Percentiles rank a stretch among this genome's conserved stretches.
Evolutionary conservation across 768 basidiomycete species (phyloP).

Genomic region (Cystobasidium tubakii): DNA sequence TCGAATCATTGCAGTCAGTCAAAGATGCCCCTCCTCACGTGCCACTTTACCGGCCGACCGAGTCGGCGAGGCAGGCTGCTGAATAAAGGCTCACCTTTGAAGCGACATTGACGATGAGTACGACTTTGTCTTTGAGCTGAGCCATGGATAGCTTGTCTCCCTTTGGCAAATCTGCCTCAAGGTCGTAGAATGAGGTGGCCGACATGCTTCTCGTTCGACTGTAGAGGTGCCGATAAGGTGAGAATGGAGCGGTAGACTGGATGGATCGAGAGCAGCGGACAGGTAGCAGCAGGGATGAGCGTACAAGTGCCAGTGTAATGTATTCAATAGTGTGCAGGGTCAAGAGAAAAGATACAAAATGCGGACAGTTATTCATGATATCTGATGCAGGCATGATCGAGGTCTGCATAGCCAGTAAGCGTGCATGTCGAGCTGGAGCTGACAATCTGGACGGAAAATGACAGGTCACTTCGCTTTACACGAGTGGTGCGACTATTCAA

Average conservation of each 20-base stretch:
- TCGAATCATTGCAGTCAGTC: too few relatives aligned
- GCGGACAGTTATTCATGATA: too few relatives aligned
- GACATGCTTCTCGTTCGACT: constrained; percentile 7
- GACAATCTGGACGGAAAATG: too few relatives aligned
- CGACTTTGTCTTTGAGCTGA: constrained; percentile 49
- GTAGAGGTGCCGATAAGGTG: background rate
- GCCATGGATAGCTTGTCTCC: constrained; percentile 20
- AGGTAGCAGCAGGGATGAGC: background rate
- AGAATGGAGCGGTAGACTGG: background rate
- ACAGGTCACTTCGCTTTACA: too few relatives aligned
- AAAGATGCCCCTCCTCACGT: too few relatives aligned
- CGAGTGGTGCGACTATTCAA: too few relatives aligned
- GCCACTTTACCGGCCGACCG: too few relatives aligned
- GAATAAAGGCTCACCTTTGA: constrained; percentile 40
- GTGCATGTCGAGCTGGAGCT: too few relatives aligned
- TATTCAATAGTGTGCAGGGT: background rate
- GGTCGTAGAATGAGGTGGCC: constrained; percentile 21
- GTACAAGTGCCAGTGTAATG: background rate
- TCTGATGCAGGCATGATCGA: too few relatives aligned
- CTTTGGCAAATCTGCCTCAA: constrained; percentile 31
- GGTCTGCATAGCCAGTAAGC: too few relatives aligned
- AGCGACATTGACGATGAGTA: constrained; percentile 51
- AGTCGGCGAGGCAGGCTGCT: background rate
- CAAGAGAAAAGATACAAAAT: background rate
- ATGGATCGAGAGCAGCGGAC: background rate